Conservation (phyloP, 2,329 filamentous ascomycete species). For the Talaromyces sp. region DNA sequence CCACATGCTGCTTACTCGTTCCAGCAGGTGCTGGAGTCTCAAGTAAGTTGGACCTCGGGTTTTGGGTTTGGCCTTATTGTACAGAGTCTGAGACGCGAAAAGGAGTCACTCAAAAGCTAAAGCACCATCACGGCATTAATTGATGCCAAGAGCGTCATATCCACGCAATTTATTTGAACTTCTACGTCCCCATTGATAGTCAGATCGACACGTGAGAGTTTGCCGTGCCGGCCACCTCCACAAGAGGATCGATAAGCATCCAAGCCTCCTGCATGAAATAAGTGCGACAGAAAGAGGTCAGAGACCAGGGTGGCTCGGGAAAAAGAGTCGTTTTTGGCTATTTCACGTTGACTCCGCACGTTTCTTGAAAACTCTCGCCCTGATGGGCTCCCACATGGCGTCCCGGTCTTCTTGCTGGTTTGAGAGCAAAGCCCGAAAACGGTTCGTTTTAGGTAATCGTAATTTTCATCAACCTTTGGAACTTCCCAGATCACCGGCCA, state of each 20-base stretch:
- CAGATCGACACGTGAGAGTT: not conserved
- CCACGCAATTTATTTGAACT: not conserved
- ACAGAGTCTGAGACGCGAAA: no score
- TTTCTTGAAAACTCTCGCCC: not conserved
- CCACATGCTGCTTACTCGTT: no score
- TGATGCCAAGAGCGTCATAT: not conserved
- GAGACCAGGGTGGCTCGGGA: not conserved
- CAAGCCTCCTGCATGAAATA: not conserved
- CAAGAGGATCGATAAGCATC: not conserved
- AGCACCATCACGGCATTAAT: not conserved
- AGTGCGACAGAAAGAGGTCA: not conserved
- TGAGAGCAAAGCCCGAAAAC: not conserved
- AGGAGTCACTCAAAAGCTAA: no score
- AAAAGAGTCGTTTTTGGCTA: constrained; percentile 1
- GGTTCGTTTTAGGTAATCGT: not conserved
- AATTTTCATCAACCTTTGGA: not conserved
- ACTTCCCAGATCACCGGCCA: not conserved
- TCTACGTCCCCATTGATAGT: not conserved
- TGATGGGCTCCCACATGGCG: not conserved
- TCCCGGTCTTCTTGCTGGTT: not conserved
- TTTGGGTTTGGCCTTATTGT: no score
- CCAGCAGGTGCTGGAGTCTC: no score
- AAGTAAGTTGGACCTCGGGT: no score
- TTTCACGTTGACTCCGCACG: not conserved
- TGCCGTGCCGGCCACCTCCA: not conserved